Conservation (phyloP, 2,329 filamentous ascomycete species). For the Colletotrichum musicola region DNA sequence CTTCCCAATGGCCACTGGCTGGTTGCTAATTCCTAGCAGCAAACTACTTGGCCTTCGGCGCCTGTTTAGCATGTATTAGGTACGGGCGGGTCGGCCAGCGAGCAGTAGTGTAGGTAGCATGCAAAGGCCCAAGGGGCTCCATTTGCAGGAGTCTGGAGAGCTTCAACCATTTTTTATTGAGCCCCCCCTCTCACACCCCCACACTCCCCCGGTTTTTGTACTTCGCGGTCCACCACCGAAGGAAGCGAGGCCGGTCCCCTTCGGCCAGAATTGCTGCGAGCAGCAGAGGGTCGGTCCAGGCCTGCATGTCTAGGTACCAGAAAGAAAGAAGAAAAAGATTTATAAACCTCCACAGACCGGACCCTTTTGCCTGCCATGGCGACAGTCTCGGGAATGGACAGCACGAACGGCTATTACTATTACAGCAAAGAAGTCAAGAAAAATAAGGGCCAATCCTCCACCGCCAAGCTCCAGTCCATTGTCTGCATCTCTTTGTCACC, state of each 20-base stretch:
- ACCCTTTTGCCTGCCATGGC: slow-evolving; percentile 8
- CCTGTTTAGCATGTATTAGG: no score
- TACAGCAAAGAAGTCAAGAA: no score
- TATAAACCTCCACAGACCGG: slow-evolving; percentile 20
- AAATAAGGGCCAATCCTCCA: not conserved
- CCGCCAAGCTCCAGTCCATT: slow-evolving; percentile 15
- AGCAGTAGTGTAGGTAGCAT: not conserved
- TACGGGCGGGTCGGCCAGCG: no score
- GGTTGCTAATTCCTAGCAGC: slow-evolving; percentile 1
- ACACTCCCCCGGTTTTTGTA: slow-evolving; percentile 37
- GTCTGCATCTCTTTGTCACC: slow-evolving; percentile 23
- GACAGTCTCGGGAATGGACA: not conserved
- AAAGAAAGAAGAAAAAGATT: not conserved
- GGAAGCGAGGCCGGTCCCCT: slow-evolving; percentile 29
- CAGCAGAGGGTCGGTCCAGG: slow-evolving; percentile 9
- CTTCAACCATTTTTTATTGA: slow-evolving; percentile 19
- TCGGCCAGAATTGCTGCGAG: slow-evolving; percentile 40
- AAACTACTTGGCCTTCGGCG: no score
- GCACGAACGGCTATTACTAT: no score
- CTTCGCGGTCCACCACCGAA: slow-evolving; percentile 35
- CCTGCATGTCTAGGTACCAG: not conserved
- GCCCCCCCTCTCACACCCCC: slow-evolving; percentile 12
- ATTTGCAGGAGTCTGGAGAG: not conserved
- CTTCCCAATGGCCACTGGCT: slow-evolving; percentile 8
- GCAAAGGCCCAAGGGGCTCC: not conserved